Base-by-base conservation (phyloP, 2,329 filamentous ascomycete species). In the Aspergillus sp. region DNA sequence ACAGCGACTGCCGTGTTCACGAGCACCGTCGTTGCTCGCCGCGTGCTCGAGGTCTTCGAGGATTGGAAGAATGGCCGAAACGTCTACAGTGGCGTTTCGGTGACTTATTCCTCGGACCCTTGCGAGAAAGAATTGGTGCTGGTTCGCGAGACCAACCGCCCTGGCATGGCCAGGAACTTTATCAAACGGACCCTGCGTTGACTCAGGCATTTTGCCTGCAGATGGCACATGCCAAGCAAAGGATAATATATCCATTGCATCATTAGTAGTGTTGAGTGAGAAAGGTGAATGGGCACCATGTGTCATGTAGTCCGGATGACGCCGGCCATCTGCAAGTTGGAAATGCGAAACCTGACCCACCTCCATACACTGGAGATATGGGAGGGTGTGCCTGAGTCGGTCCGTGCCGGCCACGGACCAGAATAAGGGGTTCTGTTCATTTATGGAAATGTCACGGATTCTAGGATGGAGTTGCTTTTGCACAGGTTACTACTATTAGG, bases 1-100 rank as follows among this genome's bases (percentile, higher is more conserved):
- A 36, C 49, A 78, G 76, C 76, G 15, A 79, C 75, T 43, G 74
- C 72, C 6, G 72, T 77, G 41, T 78, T 79, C 65, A 73, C 74
- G 57, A 74, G 69, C 53, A 76, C 75, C 21, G 62, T 63, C n/a
- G 67, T 73, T 56, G 76, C 75, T 55, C 71, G 73, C 23, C 66
- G 69, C 25, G 74, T 77, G 28, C 63, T 72, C 30, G 67, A 76
- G 10, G 62, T 69, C n/a, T 76, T 78, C 56, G 63, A 72, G 25
- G 66, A 62, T 47, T 68, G 70, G 57, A 69, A 72, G 21, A 65
- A 66, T 30, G 63, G 62, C 30, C 67, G 66, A 12, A 63, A 65
- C 38, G 69, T 68, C 23, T 78, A 77, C 62, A 65, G 64, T 38
- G 73, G 72, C 23, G 68, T 76, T 49, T 69, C 71, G 25, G 69